These are phyloP conservation scores for Wickerhamiella brachini DNA, from an alignment of 805 yeast genomes.

Conservation along the genomic window DNA sequence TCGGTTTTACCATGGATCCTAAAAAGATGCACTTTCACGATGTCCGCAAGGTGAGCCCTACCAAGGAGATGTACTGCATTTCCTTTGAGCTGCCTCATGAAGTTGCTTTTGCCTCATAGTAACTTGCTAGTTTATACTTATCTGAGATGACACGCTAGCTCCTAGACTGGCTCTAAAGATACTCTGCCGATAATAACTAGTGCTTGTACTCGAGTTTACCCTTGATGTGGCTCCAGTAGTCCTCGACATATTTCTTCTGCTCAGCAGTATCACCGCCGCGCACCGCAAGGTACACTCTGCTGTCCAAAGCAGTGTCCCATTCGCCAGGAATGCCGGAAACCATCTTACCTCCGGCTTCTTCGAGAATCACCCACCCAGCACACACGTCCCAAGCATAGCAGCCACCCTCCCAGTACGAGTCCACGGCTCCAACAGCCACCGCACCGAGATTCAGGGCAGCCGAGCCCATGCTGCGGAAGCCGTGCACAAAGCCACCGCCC, in stretches of 20 bases:
- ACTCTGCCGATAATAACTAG: background rate
- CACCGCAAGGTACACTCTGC: conserved; percentile 43
- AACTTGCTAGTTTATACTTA: no score
- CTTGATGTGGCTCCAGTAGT: conserved; percentile 37
- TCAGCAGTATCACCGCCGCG: conserved; percentile 35
- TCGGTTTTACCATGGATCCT: conserved; percentile 34
- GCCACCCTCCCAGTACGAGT: conserved; percentile 61
- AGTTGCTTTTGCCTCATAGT: conserved; percentile 28
- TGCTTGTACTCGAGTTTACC: conserved; percentile 32
- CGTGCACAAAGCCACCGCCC: conserved; percentile 46
- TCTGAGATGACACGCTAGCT: no score
- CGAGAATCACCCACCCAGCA: conserved; percentile 50
- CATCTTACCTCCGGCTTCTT: conserved; percentile 44
- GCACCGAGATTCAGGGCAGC: conserved; percentile 51
- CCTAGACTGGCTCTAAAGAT: no score
- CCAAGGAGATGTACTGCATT: conserved; percentile 91
- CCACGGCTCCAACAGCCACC: conserved; percentile 44
- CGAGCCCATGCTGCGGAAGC: conserved; percentile 47
- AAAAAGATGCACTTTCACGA: conserved; percentile 50
- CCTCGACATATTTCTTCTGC: conserved; percentile 33
- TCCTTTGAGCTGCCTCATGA: conserved; percentile 45
- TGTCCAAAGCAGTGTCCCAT: conserved; percentile 37
- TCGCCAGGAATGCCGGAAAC: conserved; percentile 41
- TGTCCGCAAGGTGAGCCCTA: conserved; percentile 91
- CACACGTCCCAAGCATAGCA: conserved; percentile 58